Evolutionary conservation across 495 filamentous ascomycete species (phyloP).

Genomic region (Penicillium desertorum): DNA sequence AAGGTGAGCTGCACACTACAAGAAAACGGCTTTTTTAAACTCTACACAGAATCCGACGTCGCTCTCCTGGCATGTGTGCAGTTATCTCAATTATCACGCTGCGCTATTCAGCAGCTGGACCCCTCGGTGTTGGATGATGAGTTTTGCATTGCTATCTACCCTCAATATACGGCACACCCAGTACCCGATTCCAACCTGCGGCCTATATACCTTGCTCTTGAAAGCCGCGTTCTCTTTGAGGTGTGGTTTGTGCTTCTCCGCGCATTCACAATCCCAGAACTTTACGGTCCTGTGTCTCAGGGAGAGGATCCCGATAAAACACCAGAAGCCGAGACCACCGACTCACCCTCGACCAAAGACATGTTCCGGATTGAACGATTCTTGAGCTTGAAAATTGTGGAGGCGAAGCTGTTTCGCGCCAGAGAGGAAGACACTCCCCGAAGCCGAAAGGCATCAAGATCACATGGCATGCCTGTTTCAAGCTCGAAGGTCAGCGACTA

Average conservation of each 20-base stretch:
- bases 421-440: conserved; percentile 35
- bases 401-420: conserved; percentile 53
- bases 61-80: conserved; percentile 78
- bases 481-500: conserved; percentile 51
- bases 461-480: conserved; percentile 34
- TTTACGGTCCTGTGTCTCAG: conserved; percentile 65
- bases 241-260: conserved; percentile 95
- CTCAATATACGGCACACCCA: conserved; percentile 69
- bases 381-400: conserved; percentile 58
- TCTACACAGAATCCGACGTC: conserved; percentile 80
- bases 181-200: conserved; percentile 48
- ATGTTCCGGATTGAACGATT: conserved; percentile 68
- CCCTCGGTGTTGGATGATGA: conserved; percentile 91
- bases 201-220: conserved; percentile 77
- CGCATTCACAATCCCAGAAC: conserved; percentile 89
- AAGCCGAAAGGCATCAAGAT: conserved; percentile 43
- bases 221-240: conserved; percentile 85
- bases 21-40: conserved; percentile 92
- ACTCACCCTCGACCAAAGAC: conserved; percentile 37
- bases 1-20: conserved; percentile 89
- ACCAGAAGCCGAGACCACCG: conserved; percentile 23
- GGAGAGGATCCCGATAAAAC: conserved; percentile 26
- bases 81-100: conserved; percentile 83
- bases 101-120: conserved; percentile 85
- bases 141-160: conserved; percentile 91